Conservation (phyloP, 2,329 filamentous ascomycete genomes). For the Elsinoe batatas region DNA sequence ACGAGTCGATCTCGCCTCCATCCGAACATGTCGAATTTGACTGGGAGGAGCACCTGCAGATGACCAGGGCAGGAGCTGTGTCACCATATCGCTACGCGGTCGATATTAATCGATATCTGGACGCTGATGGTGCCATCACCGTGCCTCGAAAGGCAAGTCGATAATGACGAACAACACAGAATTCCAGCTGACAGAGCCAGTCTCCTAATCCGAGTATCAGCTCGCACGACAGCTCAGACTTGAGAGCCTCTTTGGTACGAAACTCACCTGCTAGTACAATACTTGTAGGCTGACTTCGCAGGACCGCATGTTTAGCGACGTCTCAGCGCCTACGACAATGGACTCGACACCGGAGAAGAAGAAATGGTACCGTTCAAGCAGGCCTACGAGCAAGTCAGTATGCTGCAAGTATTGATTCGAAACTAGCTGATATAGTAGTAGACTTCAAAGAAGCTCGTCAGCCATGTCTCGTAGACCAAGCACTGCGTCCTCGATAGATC, state of each 20-base stretch:
- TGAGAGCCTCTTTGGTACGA: slow-evolving; percentile 9
- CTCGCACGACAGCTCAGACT: slow-evolving; percentile 5
- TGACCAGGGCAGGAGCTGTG: slow-evolving; percentile 5
- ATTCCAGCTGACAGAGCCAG: neutral
- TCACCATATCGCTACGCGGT: slow-evolving; percentile 16
- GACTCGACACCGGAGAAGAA: slow-evolving; percentile 4
- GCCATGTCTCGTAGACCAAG: slow-evolving; percentile 2
- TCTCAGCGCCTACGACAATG: neutral
- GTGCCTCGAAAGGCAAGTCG: neutral
- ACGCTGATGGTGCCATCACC: slow-evolving; percentile 14
- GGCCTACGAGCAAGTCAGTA: slow-evolving; percentile 8
- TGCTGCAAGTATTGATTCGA: neutral
- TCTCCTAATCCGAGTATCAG: neutral
- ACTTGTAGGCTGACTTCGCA: neutral
- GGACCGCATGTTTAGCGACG: slow-evolving; percentile 9
- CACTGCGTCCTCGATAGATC: slow-evolving; percentile 7
- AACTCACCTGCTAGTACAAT: neutral
- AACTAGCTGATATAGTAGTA: neutral
- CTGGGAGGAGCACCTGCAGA: slow-evolving; percentile 1
- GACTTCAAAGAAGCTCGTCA: slow-evolving; percentile 9
- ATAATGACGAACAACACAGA: neutral
- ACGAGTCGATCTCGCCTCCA: neutral
- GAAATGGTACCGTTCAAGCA: slow-evolving; percentile 7
- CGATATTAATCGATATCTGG: slow-evolving; percentile 18
- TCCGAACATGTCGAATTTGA: neutral